These are phyloP conservation scores for Puccinia sorghi DNA, from an alignment of 1,284 basidiomycete species.

Conservation along the genomic window DNA sequence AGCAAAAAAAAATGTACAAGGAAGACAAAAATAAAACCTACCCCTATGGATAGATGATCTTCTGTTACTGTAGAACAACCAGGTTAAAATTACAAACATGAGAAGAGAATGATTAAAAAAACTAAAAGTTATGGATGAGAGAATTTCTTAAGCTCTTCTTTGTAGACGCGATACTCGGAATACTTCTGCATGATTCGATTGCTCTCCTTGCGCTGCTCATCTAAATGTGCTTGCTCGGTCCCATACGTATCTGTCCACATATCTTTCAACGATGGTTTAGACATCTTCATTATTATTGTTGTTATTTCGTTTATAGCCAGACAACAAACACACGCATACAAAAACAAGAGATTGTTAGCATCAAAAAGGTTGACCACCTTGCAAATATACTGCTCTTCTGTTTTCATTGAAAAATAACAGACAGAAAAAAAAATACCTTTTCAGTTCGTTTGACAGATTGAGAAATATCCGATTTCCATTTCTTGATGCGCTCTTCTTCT, in stretches of 20 bases:
- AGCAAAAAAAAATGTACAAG: too few relatives aligned
- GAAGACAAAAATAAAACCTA: too few relatives aligned
- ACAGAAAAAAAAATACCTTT: slow-evolving; percentile 4
- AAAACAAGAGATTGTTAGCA: too few relatives aligned
- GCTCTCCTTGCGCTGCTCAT: slow-evolving; percentile 27
- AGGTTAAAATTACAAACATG: too few relatives aligned
- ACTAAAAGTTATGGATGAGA: neutral
- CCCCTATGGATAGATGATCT: too few relatives aligned
- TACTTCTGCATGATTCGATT: slow-evolving; percentile 20
- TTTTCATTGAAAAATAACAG: too few relatives aligned
- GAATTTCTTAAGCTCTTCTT: slow-evolving; percentile 29
- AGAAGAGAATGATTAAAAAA: neutral
- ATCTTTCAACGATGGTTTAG: slow-evolving; percentile 23
- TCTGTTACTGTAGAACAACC: too few relatives aligned
- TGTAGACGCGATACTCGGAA: slow-evolving; percentile 11
- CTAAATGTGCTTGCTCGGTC: slow-evolving; percentile 14
- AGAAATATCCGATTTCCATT: slow-evolving; percentile 35
- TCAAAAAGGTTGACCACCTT: too few relatives aligned
- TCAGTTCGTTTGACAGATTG: slow-evolving; percentile 33
- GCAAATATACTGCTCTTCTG: too few relatives aligned
- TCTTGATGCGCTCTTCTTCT: slow-evolving; percentile 25
- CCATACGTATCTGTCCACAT: slow-evolving; percentile 44
- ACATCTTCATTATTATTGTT: slow-evolving; percentile 16
- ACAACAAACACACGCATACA: neutral
- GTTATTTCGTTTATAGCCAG: neutral